Evolutionary conservation across 768 basidiomycete genomes (phyloP), one percentile per base, ranked within the genome.

Genomic region (Krasilnikovozyma curviuscula): DNA sequence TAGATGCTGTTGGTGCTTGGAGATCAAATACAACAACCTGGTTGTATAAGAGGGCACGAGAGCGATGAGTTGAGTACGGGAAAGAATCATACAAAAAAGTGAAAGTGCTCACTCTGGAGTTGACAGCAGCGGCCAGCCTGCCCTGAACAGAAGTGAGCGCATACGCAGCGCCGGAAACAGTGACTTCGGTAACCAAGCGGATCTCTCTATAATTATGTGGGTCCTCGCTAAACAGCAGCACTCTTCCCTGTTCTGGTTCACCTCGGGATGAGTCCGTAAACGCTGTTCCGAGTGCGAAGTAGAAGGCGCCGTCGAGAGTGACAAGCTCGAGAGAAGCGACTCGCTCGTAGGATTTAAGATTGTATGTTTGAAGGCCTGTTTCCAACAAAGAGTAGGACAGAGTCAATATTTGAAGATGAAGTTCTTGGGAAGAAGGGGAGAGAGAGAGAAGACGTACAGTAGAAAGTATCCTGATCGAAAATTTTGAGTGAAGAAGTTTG

Each of bases 121-220:
- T 83, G 35, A 84, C 71, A 0, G 81, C 77, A 7, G 75, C 80
- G 2, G 75, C 73, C 35, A 86, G 63, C 46, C 70, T 65, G 28
- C 69, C 70, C 4, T 63, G 41, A 7, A 74, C 61, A 14, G 65
- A 63, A 0, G 71, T 67, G 19, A 86, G 54, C 1, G 77, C 70
- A 59, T 78, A 84, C 1, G 83, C 76, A 56, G 78, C 79, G 16
- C 85, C 85, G 14, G 63, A 57, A 19, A 77, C 72, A 1, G 69
- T 61, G 2, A 61, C 54, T 14, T 72, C 68, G 0, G 74, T 63
- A 16, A 74, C 58, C 27, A 72, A 54, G 44, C 54, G 48, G 38
- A 61, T 28, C 34, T 46, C 48, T 6, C 46, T 34, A 14, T 46
- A 52, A 21, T 47, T 38, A 46, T 81, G 40, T 13, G 27, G 28